Base-by-base conservation (phyloP, 2,329 filamentous ascomycete genomes). In the Colletotrichum neosansevieriae region DNA sequence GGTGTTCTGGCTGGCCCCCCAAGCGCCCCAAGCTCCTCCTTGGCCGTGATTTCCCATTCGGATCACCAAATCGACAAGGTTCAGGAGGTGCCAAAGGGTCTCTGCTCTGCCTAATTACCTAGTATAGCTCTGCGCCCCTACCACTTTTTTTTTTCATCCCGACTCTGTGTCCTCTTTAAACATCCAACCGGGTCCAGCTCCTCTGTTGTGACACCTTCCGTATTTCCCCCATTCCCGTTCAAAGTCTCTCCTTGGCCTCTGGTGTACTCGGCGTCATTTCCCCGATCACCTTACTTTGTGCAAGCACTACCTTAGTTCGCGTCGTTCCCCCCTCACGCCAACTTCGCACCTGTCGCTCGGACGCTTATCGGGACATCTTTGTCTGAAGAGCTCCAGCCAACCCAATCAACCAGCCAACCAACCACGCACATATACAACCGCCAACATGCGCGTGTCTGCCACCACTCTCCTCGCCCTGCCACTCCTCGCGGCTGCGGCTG, bases 401-500 rank as follows among this genome's bases (percentile, higher is more conserved):
- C 59, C 67, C 73, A 70, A 47, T 29, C 29, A 29, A 29, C 29
- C 29, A 29, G 6, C 29, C 29, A 29, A 9, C 29, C 29, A 29
- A 29, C 29, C 29, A 29, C 29, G 7, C 59, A 45, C 38, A 24
- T 12, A 59, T 58, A 19, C 73, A 70, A 34, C 19, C 61, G 57
- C 54, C 61, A 65, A 58, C 42, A 91, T 91, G 89, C 88, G 86
- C 76, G 85, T 90, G 80, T 85, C 86, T 64, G 79, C 83, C 65
- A 77, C 84, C 71, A 72, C 85, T 62, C 75, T 86, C 59, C 79
- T 88, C 75, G 84, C 85, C 54, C 81, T 91, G 76, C 87, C 89
- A 72, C 79, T 88, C 15, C 80, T 90, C 72, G 84, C 81, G 56
- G 81, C 80, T 38, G 84, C 84, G 21, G 85, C 88, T 69, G 83